Base-by-base conservation (phyloP, 345 rosid species). In the Streptanthus diversifolius region DNA sequence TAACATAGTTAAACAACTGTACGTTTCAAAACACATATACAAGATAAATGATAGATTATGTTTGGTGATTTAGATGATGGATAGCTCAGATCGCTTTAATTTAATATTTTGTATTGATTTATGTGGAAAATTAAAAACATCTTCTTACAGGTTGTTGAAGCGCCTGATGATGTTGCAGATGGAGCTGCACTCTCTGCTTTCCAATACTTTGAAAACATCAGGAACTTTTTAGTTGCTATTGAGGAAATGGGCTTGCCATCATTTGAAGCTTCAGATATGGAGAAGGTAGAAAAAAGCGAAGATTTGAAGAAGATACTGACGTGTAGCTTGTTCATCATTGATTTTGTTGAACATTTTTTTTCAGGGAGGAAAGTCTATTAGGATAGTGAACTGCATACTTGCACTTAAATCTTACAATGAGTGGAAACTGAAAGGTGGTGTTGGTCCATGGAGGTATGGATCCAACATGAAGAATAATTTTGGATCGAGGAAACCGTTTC, bases 101-200 rank as follows among this genome's bases (percentile, higher is more conserved):
- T 27, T 5, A 11, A 5, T 30, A 12, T 1, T 25, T 11, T 49
- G 7, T 47, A 4, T 24, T 27, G 66, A 21, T 62, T 12, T 4
- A 7, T 54, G 10, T 30, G 64, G 57, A 15, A 41, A 13, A 36
- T 27, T 37, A 29, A 49, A 10, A 19, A 21, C 54, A 68, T 33
- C 43, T 41, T 8, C 18, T 72, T 19, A 53, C 68, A 91, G 96
- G 91, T 93, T 8, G 92, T 93, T 19, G 97, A 91, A 73, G 89
- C 88, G 35, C 90, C 91, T 0, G 72, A 82, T 32, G 96, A 93
- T 69, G 83, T 91, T 57, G 88, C 79, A 41, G 98, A 93, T 77
- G 98, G 98, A 44, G 96, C 92, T 11, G 92, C 96, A 43, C 86
- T 93, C 37, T 93, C 96, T 8, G 97, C 90, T 54, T 91, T 77